A percentile compares a stretch with the other conserved stretches of the same genome.
phyloP scores from a whole-genome alignment of 176 grass and related monocot genomes.

The Oryza glumipatula region DNA sequence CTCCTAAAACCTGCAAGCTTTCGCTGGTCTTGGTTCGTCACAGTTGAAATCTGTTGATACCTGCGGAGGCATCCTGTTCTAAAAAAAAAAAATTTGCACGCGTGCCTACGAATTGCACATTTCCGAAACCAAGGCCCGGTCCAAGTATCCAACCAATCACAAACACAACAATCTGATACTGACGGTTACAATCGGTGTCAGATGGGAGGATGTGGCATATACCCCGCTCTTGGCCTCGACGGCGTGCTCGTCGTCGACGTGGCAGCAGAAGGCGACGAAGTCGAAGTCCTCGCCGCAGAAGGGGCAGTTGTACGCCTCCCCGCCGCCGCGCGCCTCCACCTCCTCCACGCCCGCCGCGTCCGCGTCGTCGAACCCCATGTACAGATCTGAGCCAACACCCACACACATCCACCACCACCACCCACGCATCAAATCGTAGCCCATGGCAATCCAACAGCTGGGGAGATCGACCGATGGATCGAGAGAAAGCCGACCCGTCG shows the following conservation, averaged over 20 bases:
- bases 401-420: not conserved
- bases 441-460: not conserved
- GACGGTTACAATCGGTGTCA: not conserved
- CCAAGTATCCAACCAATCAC: not conserved
- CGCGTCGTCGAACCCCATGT: slow-evolving; percentile 63
- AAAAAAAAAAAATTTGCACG: not conserved
- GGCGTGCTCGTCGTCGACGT: slow-evolving; percentile 87
- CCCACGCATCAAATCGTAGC: not conserved
- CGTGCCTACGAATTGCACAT: not conserved
- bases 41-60: not conserved
- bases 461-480: not conserved
- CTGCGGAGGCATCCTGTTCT: not conserved
- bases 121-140: not conserved
- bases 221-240: slow-evolving; percentile 80
- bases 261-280: slow-evolving; percentile 76
- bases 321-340: slow-evolving; percentile 42
- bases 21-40: not conserved
- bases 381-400: slow-evolving; percentile 55
- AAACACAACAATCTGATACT: not conserved
- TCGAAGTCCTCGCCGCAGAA: slow-evolving; percentile 92
- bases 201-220: not conserved
- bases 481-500: no score
- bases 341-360: slow-evolving; percentile 54
- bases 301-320: slow-evolving; percentile 67
- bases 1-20: not conserved